These are phyloP conservation scores for Lentinula sp. DNA, from an alignment of 768 basidiomycete genomes.

Conservation along the genomic window DNA sequence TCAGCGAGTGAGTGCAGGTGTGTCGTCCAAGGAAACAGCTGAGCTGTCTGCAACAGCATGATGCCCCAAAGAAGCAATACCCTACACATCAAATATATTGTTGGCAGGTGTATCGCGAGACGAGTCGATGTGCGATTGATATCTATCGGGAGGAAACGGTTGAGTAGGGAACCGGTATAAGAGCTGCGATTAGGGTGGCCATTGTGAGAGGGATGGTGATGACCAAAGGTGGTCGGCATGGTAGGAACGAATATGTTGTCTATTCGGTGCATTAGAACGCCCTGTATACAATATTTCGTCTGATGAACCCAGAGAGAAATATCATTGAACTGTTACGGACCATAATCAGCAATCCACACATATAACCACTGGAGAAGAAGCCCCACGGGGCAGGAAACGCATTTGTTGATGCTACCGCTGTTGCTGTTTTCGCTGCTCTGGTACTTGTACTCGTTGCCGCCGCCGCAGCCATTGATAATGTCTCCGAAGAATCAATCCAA, in stretches of 20 bases:
- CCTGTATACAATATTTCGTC: constrained; percentile 30
- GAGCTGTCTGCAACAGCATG: constrained; percentile 52
- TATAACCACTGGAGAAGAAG: constrained; percentile 72
- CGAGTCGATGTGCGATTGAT: constrained; percentile 56
- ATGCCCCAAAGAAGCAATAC: constrained; percentile 53
- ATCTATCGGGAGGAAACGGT: constrained; percentile 55
- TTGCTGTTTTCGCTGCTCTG: neutral
- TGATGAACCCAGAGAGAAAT: neutral
- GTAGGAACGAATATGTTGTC: constrained; percentile 75
- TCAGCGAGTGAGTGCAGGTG: neutral
- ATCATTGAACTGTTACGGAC: constrained; percentile 26
- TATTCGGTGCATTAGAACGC: constrained; percentile 66
- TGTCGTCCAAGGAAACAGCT: constrained; percentile 24
- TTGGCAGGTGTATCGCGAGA: constrained; percentile 53
- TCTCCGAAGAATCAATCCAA: constrained; percentile 5
- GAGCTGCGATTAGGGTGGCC: constrained; percentile 15
- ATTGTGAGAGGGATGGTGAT: constrained; percentile 15
- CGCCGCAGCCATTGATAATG: neutral
- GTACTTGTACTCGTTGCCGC: neutral
- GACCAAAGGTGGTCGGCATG: constrained; percentile 25
- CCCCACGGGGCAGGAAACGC: constrained; percentile 57
- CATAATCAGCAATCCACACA: constrained; percentile 60
- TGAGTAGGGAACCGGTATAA: constrained; percentile 21
- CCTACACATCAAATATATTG: constrained; percentile 54
- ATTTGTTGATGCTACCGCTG: constrained; percentile 5